phyloP scores from a whole-genome alignment of 495 filamentous ascomycete genomes.

The Emericellopsis terricola region DNA sequence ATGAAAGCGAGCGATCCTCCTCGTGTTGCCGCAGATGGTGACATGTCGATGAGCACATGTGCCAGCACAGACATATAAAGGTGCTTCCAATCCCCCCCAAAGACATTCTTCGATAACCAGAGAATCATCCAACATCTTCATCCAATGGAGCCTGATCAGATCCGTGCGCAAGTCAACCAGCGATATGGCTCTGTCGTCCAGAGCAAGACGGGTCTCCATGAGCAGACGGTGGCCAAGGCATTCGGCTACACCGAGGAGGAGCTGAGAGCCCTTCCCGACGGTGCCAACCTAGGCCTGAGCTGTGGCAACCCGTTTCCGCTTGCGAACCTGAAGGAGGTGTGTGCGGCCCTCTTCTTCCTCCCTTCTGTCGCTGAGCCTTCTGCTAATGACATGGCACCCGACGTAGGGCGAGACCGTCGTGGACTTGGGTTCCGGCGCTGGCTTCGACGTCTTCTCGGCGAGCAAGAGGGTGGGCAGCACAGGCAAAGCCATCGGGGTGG shows the following conservation, averaged over 20 bases:
- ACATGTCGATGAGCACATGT: background rate
- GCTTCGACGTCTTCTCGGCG: conserved; percentile 47
- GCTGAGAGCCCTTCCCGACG: conserved; percentile 32
- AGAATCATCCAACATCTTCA: no score
- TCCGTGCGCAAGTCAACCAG: conserved; percentile 20
- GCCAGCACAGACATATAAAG: conserved; percentile 1
- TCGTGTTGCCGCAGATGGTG: no score
- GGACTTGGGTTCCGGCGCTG: conserved; percentile 44
- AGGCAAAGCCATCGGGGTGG: conserved; percentile 42
- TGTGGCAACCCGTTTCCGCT: conserved; percentile 47
- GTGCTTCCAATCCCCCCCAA: conserved; percentile 8
- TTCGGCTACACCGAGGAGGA: conserved; percentile 43
- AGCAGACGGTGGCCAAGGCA: conserved; percentile 28
- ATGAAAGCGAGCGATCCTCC: no score
- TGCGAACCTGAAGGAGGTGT: conserved; percentile 31
- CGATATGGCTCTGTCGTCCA: conserved; percentile 19
- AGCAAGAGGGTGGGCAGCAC: conserved; percentile 32
- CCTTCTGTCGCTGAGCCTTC: no score
- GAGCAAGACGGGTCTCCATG: conserved; percentile 6
- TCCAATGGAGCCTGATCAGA: no score
- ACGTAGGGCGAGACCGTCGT: conserved; percentile 39
- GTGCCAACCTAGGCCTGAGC: conserved; percentile 44
- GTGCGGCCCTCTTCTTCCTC: no score
- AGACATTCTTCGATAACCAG: no score
- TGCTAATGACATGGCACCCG: no score